Conservation (phyloP, 2,329 filamentous ascomycete species). For the Fusarium nanum region DNA sequence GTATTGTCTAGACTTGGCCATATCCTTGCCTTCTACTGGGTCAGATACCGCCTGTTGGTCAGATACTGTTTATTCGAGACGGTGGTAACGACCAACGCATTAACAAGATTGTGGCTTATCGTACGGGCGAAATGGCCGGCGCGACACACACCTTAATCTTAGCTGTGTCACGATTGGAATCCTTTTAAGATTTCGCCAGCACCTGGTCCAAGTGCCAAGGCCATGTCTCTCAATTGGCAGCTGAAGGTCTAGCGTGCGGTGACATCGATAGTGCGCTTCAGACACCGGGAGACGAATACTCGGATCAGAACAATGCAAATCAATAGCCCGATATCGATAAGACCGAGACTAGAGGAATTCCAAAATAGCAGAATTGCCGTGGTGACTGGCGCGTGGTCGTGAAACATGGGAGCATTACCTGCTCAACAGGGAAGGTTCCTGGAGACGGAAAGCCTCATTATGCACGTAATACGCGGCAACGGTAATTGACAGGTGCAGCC, state of each 20-base stretch:
- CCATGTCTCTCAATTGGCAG: neutral
- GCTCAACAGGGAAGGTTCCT: neutral
- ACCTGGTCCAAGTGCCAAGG: neutral
- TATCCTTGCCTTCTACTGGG: too few relatives aligned
- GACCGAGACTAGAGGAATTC: neutral
- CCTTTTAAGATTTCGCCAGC: neutral
- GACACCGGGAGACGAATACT: neutral
- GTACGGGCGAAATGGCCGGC: neutral
- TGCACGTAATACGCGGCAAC: neutral
- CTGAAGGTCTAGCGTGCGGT: constrained; percentile 1
- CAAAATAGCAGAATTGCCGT: neutral
- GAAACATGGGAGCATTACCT: neutral
- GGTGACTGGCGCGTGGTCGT: fast-evolving
- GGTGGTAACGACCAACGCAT: neutral
- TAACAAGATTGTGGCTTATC: neutral
- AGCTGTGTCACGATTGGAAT: neutral
- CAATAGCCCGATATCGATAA: neutral
- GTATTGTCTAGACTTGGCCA: neutral
- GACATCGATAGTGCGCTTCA: neutral
- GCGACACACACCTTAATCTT: neutral
- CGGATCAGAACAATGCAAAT: neutral
- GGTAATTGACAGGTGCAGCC: neutral
- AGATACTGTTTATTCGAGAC: too few relatives aligned
- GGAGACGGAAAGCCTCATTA: neutral
- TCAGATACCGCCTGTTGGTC: too few relatives aligned